A percentile compares a stretch with the other conserved stretches of the same genome.
Conservation (phyloP, 1,284 basidiomycete species). For the Porodaedalea pini region DNA sequence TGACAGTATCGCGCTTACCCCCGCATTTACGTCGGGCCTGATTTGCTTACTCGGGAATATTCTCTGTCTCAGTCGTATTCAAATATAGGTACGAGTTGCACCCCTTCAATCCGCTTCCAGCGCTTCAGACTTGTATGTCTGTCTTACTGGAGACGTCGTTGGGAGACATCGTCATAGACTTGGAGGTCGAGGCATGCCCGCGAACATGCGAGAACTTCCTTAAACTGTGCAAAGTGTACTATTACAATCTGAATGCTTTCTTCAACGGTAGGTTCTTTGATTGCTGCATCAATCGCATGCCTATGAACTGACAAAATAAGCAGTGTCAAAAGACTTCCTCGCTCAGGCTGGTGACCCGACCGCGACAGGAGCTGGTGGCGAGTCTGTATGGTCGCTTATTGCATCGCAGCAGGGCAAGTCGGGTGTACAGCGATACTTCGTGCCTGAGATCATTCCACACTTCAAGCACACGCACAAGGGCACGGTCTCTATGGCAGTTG, state of each 20-base stretch:
- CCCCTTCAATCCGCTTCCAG: too few species aligned
- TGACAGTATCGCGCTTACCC: too few species aligned
- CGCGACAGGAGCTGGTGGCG: conserved; percentile 91
- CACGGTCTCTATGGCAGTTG: conserved; percentile 94
- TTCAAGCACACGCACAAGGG: conserved; percentile 86
- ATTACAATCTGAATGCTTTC: conserved; percentile 94
- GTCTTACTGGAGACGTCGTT: conserved; percentile 95
- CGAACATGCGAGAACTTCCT: conserved; percentile 93
- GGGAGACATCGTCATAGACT: conserved; percentile 93
- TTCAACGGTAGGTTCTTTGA: conserved; percentile 77
- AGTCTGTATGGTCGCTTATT: conserved; percentile 77
- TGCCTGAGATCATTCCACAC: conserved; percentile 73
- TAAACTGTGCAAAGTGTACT: conserved; percentile 95
- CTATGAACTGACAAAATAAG: neutral
- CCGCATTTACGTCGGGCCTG: too few species aligned
- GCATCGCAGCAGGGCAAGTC: conserved; percentile 43
- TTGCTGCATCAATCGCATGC: neutral
- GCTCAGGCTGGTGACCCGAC: conserved; percentile 94
- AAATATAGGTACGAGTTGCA: too few species aligned
- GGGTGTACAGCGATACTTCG: conserved; percentile 72
- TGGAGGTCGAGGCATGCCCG: conserved; percentile 90
- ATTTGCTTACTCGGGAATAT: too few species aligned
- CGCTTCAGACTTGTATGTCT: too few species aligned
- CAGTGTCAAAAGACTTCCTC: conserved; percentile 95
- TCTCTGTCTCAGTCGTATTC: too few species aligned